Percentiles rank a stretch among this genome's conserved stretches.
Evolutionary conservation across 805 yeast genomes (phyloP).

Genomic region (Myxozyma sirexii): DNA sequence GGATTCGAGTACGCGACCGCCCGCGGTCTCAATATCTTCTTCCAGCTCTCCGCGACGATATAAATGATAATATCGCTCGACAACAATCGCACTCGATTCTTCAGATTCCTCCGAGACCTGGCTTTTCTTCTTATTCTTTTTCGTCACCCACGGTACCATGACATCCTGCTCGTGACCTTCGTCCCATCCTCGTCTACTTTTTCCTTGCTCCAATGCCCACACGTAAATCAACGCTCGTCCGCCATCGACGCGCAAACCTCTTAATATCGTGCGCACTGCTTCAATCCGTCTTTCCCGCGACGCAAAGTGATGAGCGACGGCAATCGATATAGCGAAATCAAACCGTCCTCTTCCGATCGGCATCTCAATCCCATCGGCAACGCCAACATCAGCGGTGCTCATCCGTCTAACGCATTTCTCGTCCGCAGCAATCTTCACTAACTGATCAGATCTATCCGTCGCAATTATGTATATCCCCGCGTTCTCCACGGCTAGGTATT

Average conservation of each 20-base stretch:
- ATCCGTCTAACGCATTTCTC: slow-evolving; percentile 26
- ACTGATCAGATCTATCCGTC: slow-evolving; percentile 44
- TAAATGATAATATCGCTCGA: slow-evolving; percentile 84
- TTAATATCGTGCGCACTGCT: slow-evolving; percentile 71
- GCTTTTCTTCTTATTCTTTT: slow-evolving; percentile 27
- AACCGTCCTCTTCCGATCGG: slow-evolving; percentile 57
- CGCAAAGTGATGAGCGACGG: slow-evolving; percentile 95
- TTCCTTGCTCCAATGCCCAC: slow-evolving; percentile 95
- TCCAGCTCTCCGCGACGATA: slow-evolving; percentile 83
- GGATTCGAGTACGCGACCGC: slow-evolving; percentile 62
- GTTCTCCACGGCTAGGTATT: slow-evolving; percentile 71
- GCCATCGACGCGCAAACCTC: slow-evolving; percentile 62
- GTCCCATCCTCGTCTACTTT: slow-evolving; percentile 84
- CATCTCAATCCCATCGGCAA: slow-evolving; percentile 76
- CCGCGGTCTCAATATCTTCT: slow-evolving; percentile 69
- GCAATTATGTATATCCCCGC: slow-evolving; percentile 71
- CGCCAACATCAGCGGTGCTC: slow-evolving; percentile 58
- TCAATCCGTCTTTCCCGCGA: slow-evolving; percentile 74
- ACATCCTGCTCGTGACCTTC: slow-evolving; percentile 93
- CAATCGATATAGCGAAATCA: slow-evolving; percentile 92
- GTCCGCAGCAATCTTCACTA: slow-evolving; percentile 20
- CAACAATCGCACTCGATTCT: slow-evolving; percentile 47
- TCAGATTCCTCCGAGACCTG: slow-evolving; percentile 22
- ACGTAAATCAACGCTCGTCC: slow-evolving; percentile 74
- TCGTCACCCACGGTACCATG: slow-evolving; percentile 90